Evolutionary conservation across 192 early-diverging fungal genomes (phyloP).

Genomic region (Coemansia sp.): DNA sequence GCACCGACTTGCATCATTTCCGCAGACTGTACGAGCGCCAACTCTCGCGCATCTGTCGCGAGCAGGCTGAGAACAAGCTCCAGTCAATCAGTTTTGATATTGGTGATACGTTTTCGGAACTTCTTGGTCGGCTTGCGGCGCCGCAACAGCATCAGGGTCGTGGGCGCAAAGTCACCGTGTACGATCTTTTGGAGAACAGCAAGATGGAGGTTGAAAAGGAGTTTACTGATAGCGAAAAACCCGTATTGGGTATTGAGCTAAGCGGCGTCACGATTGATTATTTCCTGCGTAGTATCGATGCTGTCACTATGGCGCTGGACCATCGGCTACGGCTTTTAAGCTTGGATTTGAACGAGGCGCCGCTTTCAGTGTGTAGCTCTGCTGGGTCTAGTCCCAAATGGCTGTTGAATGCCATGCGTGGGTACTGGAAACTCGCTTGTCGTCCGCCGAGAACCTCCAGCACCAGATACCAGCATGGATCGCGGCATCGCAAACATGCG

Average conservation of each 20-base stretch:
- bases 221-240: conserved; percentile 17
- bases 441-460: conserved; percentile 11
- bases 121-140: conserved; percentile 23
- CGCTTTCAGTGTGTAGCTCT: conserved; percentile 19
- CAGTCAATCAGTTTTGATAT: conserved; percentile 49
- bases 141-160: conserved; percentile 20
- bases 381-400: conserved; percentile 41
- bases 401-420: conserved; percentile 51
- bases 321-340: conserved; percentile 41
- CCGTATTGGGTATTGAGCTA: conserved; percentile 24
- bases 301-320: conserved; percentile 48
- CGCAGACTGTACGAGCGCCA: conserved; percentile 47
- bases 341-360: conserved; percentile 26
- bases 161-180: conserved; percentile 35
- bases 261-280: conserved; percentile 39
- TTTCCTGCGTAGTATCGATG: conserved; percentile 47
- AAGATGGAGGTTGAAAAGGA: conserved; percentile 31
- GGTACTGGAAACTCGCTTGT: conserved; percentile 50
- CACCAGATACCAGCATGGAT: not conserved
- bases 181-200: conserved; percentile 48
- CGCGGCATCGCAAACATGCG: conserved; percentile 9
- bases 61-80: conserved; percentile 53
- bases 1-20: conserved; percentile 35
- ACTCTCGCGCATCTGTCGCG: conserved; percentile 43
- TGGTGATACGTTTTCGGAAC: conserved; percentile 46